Evolutionary conservation across 495 filamentous ascomycete species (phyloP).

Genomic region (Hypomontagnella submonticulosa): DNA sequence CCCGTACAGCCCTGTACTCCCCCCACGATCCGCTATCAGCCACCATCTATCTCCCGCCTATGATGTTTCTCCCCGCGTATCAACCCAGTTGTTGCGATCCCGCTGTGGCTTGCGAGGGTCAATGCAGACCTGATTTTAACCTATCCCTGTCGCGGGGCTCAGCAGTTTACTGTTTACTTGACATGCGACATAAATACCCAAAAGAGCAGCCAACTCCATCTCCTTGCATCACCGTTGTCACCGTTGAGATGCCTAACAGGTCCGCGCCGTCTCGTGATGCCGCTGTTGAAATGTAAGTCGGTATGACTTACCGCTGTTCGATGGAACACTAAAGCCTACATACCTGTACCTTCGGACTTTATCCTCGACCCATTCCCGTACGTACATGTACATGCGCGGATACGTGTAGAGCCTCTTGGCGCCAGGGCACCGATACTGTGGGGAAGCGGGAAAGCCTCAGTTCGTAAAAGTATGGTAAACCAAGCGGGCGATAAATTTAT

Average conservation of each 20-base stretch:
- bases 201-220: constrained; percentile 32
- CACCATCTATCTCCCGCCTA: constrained; percentile 41
- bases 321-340: constrained; percentile 5
- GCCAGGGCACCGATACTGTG: constrained; percentile 18
- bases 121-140: constrained; percentile 25
- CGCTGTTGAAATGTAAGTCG: constrained; percentile 15
- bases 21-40: constrained; percentile 44
- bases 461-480: background rate
- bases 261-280: constrained; percentile 34
- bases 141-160: constrained; percentile 16
- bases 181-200: constrained; percentile 33
- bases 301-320: constrained; percentile 9
- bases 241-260: constrained; percentile 4
- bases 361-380: constrained; percentile 34
- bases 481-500: background rate
- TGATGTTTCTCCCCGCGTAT: constrained; percentile 40
- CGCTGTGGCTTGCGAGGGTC: constrained; percentile 35
- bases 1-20: background rate
- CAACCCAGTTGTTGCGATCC: constrained; percentile 33
- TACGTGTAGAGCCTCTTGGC: constrained; percentile 31
- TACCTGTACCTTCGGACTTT: constrained; percentile 21
- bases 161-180: constrained; percentile 19
- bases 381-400: background rate
- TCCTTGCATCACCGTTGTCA: constrained; percentile 11
- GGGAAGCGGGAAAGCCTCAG: constrained; percentile 19